phyloP scores from a whole-genome alignment of 2,329 filamentous ascomycete species.

The Fonsecaea nubica region DNA sequence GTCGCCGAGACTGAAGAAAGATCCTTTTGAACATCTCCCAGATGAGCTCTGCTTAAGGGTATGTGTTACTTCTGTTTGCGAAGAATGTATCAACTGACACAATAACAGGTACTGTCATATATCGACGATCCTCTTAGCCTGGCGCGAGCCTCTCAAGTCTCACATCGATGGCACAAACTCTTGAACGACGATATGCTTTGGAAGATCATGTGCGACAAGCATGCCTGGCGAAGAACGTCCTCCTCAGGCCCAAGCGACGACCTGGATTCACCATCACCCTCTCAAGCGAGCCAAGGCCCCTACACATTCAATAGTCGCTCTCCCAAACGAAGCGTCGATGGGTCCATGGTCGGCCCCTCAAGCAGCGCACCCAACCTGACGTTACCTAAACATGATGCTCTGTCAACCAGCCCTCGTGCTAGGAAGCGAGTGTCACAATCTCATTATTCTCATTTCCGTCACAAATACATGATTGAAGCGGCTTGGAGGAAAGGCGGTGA shows the following conservation, averaged over 20 bases:
- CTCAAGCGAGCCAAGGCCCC: constrained; percentile 62
- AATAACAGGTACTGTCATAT: constrained; percentile 81
- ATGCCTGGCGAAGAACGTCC: constrained; percentile 75
- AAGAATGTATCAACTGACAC: constrained; percentile 10
- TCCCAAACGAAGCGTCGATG: constrained; percentile 37
- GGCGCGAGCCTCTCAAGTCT: constrained; percentile 94
- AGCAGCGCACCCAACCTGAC: constrained; percentile 58
- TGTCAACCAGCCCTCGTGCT: constrained; percentile 35
- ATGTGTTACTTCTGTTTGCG: constrained; percentile 46
- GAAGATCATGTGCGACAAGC: constrained; percentile 96
- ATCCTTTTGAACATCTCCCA: constrained; percentile 89
- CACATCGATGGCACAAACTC: constrained; percentile 88
- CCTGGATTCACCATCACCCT: constrained; percentile 45
- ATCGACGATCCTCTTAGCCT: constrained; percentile 96
- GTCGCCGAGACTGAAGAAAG: constrained; percentile 90
- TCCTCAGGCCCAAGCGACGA: constrained; percentile 49
- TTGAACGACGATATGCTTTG: constrained; percentile 96
- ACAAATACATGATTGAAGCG: constrained; percentile 94
- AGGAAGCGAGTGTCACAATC: constrained; percentile 72
- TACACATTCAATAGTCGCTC: constrained; percentile 31
- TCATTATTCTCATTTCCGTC: constrained; percentile 97
- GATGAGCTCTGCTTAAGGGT: constrained; percentile 91
- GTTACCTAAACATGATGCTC: constrained; percentile 32
- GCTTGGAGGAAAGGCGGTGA: constrained; percentile 94
- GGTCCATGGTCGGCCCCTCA: constrained; percentile 46